Evolutionary conservation across 2,329 filamentous ascomycete species (phyloP).

Genomic region (Calonectria ilicicola): DNA sequence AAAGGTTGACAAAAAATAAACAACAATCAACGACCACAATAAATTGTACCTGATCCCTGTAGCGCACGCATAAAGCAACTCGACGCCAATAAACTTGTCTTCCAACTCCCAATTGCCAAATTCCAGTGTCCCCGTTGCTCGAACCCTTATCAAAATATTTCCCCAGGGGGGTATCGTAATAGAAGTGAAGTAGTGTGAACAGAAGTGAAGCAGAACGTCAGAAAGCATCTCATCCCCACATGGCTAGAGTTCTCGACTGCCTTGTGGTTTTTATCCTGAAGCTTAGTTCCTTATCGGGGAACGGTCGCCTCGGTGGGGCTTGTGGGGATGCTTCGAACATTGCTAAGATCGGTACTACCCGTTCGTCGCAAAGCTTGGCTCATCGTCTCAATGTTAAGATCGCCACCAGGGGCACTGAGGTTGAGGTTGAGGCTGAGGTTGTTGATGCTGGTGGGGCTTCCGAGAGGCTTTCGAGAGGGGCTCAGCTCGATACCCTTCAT

Average conservation of each 20-base stretch:
- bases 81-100: slow-evolving; percentile 45
- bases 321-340: slow-evolving; percentile 65
- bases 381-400: slow-evolving; percentile 95
- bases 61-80: slow-evolving; percentile 33
- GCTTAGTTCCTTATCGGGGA: slow-evolving; percentile 40
- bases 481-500: slow-evolving; percentile 81
- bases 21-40: slow-evolving; percentile 28
- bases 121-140: slow-evolving; percentile 36
- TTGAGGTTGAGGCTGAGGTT: slow-evolving; percentile 58
- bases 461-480: slow-evolving; percentile 69
- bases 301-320: slow-evolving; percentile 64
- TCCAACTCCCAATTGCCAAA: slow-evolving; percentile 46
- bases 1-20: slow-evolving; percentile 27
- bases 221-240: slow-evolving; percentile 27
- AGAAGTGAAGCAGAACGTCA: slow-evolving; percentile 29
- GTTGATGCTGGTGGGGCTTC: slow-evolving; percentile 71
- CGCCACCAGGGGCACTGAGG: slow-evolving; percentile 55
- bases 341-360: slow-evolving; percentile 81
- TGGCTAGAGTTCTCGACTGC: slow-evolving; percentile 30
- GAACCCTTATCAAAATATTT: slow-evolving; percentile 35
- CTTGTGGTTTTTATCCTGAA: not conserved
- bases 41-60: slow-evolving; percentile 34
- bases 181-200: slow-evolving; percentile 36
- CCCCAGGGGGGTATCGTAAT: slow-evolving; percentile 29
- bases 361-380: slow-evolving; percentile 87